Conservation (phyloP, 129 eudicot genomes). For the Lonicera japonica region DNA sequence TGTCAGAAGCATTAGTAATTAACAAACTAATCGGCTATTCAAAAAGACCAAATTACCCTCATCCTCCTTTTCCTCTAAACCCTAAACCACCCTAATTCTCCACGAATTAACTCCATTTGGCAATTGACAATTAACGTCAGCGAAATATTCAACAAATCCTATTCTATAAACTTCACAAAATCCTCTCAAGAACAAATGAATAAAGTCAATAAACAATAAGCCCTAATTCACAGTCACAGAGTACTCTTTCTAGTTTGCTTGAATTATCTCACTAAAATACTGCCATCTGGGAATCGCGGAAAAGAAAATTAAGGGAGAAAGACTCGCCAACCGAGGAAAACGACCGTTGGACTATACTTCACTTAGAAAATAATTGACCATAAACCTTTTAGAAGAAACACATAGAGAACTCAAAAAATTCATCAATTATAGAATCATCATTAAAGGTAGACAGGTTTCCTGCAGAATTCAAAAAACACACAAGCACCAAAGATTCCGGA, state of each 20-base stretch:
- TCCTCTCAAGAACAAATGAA: neutral
- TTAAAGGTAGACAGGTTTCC: neutral
- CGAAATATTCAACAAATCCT: neutral
- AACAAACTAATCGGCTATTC: constrained; percentile 20
- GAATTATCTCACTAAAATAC: neutral
- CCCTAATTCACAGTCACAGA: too few species aligned
- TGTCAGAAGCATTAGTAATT: constrained; percentile 34
- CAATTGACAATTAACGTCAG: neutral
- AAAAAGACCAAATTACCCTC: constrained; percentile 61
- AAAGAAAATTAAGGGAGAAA: too few species aligned
- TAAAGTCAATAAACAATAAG: too few species aligned
- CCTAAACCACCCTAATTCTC: neutral
- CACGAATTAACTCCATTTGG: neutral
- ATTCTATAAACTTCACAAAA: too few species aligned
- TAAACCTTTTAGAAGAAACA: constrained; percentile 2
- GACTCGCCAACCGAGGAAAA: too few species aligned
- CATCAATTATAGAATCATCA: neutral
- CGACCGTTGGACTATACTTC: neutral
- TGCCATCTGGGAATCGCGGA: too few species aligned
- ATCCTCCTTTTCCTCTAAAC: constrained; percentile 15
- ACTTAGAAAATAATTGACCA: neutral
- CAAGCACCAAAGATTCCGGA: neutral
- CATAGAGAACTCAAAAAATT: neutral
- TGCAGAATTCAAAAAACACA: constrained; percentile 3
- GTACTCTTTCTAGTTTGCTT: neutral